phyloP scores from a whole-genome alignment of 2,329 filamentous ascomycete genomes.

The Chalaropsis thielavioides region DNA sequence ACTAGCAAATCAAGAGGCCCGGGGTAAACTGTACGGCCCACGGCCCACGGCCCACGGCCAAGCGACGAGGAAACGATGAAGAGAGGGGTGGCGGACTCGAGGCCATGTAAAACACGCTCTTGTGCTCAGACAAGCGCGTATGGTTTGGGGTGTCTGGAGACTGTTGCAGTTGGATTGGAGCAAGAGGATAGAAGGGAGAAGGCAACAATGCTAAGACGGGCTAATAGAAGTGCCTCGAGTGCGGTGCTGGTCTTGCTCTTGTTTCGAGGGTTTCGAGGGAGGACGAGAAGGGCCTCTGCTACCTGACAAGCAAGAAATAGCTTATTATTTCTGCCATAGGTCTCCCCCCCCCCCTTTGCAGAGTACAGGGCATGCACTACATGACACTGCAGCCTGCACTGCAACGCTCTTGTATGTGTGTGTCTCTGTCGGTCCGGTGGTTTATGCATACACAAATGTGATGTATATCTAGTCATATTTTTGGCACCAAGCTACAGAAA shows the following conservation, averaged over 20 bases:
- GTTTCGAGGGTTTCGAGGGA: no score
- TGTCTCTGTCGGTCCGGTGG: neutral
- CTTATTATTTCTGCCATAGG: neutral
- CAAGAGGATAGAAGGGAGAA: neutral
- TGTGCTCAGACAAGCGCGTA: slow-evolving; percentile 3
- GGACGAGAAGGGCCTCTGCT: no score
- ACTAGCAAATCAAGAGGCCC: no score
- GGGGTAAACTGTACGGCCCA: neutral
- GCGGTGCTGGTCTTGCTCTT: no score
- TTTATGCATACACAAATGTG: neutral
- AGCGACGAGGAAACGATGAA: neutral
- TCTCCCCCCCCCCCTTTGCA: neutral
- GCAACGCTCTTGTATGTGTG: neutral
- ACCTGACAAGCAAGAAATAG: neutral
- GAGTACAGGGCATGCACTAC: no score
- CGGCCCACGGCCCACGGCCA: neutral
- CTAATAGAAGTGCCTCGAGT: neutral
- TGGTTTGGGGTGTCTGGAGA: neutral
- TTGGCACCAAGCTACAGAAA: no score
- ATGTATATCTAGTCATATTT: neutral
- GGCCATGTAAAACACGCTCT: neutral
- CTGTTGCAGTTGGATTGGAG: neutral
- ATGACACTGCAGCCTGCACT: neutral
- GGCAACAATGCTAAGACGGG: neutral
- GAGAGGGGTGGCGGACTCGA: neutral